Evolutionary conservation across 495 filamentous ascomycete species (phyloP).

Genomic region (Cercophora scortea): DNA sequence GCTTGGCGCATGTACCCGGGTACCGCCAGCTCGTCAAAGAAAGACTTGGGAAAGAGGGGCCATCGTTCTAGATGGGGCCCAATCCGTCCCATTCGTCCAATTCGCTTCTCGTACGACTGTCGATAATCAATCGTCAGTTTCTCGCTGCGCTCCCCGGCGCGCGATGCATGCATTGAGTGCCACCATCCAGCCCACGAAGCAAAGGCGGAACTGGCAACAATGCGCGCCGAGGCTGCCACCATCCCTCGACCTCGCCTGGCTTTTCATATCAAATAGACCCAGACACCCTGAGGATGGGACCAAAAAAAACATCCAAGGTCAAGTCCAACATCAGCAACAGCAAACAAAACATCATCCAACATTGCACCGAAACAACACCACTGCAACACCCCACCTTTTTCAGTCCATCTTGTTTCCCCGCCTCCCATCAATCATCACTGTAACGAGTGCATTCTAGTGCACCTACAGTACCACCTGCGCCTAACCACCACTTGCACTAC

Average conservation of each 20-base stretch:
- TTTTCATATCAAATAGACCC: slow-evolving; percentile 11
- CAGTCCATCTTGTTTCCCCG: too few species aligned
- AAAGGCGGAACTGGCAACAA: neutral
- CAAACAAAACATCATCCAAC: neutral
- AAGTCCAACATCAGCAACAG: neutral
- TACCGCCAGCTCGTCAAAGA: neutral
- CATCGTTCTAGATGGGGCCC: slow-evolving; percentile 2
- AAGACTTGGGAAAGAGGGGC: too few species aligned
- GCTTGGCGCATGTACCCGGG: too few species aligned
- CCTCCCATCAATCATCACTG: too few species aligned
- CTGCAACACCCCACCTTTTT: too few species aligned
- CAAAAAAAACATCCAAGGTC: slow-evolving; percentile 2
- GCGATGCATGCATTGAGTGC: slow-evolving; percentile 4
- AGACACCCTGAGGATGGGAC: neutral
- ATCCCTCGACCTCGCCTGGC: neutral
- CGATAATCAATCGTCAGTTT: slow-evolving; percentile 17
- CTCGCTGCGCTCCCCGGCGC: neutral
- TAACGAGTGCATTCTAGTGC: too few species aligned
- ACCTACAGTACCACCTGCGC: too few species aligned
- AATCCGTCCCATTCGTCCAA: slow-evolving; percentile 1
- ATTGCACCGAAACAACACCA: too few species aligned
- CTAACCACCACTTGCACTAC: too few species aligned
- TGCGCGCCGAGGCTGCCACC: slow-evolving; percentile 2
- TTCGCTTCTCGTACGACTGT: slow-evolving; percentile 18
- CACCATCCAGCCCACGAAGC: slow-evolving; percentile 1